These are phyloP conservation scores for Pulveroboletus sp. DNA, from an alignment of 768 basidiomycete genomes.

Conservation along the genomic window DNA sequence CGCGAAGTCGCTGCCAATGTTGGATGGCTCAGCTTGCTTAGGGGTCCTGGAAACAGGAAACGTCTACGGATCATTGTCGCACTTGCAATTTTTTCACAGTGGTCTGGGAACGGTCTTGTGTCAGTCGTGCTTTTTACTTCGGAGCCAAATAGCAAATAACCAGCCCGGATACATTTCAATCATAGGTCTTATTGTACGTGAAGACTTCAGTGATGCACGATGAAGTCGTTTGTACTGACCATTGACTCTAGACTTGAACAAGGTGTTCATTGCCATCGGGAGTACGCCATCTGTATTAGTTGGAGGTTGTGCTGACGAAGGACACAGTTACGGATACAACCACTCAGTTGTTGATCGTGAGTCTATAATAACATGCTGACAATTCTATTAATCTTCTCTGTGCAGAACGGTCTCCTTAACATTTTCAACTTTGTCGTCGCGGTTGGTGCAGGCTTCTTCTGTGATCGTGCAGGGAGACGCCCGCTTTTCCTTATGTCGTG, in stretches of 20 bases:
- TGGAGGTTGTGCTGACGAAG: not conserved
- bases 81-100: not conserved
- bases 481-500: conserved; percentile 47
- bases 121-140: conserved; percentile 5
- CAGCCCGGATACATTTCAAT: not conserved
- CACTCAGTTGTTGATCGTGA: conserved; percentile 39
- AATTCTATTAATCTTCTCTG: not conserved
- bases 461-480: conserved; percentile 47
- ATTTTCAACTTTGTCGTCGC: conserved; percentile 55
- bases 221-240: not conserved
- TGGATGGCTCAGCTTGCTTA: not conserved
- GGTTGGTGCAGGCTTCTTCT: conserved; percentile 43
- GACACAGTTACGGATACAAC: conserved; percentile 38
- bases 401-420: conserved; percentile 48
- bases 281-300: not conserved
- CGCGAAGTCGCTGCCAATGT: not conserved
- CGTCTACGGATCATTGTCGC: not conserved
- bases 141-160: not conserved
- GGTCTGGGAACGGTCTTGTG: conserved; percentile 27
- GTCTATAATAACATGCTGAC: conserved; percentile 2
- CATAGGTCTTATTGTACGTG: conserved; percentile 27
- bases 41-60: not conserved
- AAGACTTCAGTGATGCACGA: not conserved
- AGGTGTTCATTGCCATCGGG: conserved; percentile 45
- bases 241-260: conserved; percentile 39